These are phyloP conservation scores for Aspergillus fumigatus DNA, from an alignment of 2,329 filamentous ascomycete genomes.

Conservation along the genomic window DNA sequence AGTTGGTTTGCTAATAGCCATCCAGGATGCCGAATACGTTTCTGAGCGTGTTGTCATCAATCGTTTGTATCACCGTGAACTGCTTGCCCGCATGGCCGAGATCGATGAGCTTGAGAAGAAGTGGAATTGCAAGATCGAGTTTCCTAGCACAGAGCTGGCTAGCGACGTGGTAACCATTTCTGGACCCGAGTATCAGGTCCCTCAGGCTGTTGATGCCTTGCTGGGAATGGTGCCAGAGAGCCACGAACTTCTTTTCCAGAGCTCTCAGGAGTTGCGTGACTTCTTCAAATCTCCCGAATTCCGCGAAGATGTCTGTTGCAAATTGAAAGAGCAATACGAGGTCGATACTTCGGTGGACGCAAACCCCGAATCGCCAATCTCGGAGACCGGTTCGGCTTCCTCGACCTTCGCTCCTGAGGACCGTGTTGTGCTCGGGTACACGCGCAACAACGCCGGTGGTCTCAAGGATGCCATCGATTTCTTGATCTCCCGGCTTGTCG, in stretches of 20 bases:
- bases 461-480: conserved; percentile 96
- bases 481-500: conserved; percentile 77
- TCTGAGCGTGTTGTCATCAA: conserved; percentile 91
- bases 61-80: conserved; percentile 88
- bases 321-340: conserved; percentile 86
- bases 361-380: conserved; percentile 25
- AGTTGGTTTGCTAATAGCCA: neutral
- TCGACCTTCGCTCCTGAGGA: conserved; percentile 48
- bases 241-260: conserved; percentile 82
- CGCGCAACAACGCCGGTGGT: conserved; percentile 92
- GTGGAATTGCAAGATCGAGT: conserved; percentile 99
- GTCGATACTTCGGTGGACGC: conserved; percentile 74
- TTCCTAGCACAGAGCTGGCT: conserved; percentile 94
- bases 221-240: conserved; percentile 96
- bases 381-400: conserved; percentile 37
- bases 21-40: conserved; percentile 88
- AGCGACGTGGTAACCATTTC: conserved; percentile 95
- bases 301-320: conserved; percentile 70
- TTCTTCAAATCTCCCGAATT: conserved; percentile 82
- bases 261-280: conserved; percentile 68
- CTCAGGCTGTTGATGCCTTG: conserved; percentile 92
- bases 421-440: conserved; percentile 72
- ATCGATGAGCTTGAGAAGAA: conserved; percentile 97
- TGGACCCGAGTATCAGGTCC: conserved; percentile 96
- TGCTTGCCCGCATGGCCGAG: conserved; percentile 80